These are phyloP conservation scores for Pyrenochaeta sp. DNA, from an alignment of 2,329 filamentous ascomycete genomes.

Conservation along the genomic window DNA sequence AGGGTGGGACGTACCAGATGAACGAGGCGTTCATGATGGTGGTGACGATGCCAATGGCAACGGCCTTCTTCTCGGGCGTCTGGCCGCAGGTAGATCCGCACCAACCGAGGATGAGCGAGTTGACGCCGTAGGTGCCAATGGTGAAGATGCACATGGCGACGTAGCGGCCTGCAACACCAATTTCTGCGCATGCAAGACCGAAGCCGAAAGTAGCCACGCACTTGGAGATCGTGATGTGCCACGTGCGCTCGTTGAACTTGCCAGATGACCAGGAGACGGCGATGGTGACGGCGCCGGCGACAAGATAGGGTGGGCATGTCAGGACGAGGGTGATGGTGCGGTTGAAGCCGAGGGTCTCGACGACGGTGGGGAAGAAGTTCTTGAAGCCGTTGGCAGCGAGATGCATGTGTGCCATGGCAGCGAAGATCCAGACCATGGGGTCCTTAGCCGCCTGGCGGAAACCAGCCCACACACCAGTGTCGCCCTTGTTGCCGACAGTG, in stretches of 20 bases:
- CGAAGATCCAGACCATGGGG: constrained; percentile 54
- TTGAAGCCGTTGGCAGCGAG: constrained; percentile 51
- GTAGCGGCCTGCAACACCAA: constrained; percentile 46
- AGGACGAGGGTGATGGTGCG: constrained; percentile 60
- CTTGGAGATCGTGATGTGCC: constrained; percentile 52
- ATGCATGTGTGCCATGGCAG: constrained; percentile 43
- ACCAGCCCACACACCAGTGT: constrained; percentile 56
- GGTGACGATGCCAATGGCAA: constrained; percentile 54
- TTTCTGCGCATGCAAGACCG: constrained; percentile 44
- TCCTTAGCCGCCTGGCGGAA: constrained; percentile 60
- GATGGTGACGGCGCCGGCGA: constrained; percentile 39
- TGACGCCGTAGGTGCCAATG: constrained; percentile 47
- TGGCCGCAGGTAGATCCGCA: constrained; percentile 54
- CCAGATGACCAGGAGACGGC: constrained; percentile 46
- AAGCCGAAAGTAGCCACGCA: constrained; percentile 50
- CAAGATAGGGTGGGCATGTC: constrained; percentile 47
- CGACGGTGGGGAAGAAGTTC: constrained; percentile 57
- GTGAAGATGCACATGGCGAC: constrained; percentile 44
- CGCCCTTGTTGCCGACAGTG: constrained; percentile 56
- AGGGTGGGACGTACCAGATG: constrained; percentile 44
- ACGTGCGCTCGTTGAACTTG: constrained; percentile 50
- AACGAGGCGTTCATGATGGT: constrained; percentile 52
- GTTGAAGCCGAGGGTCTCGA: constrained; percentile 59
- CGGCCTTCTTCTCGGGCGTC: constrained; percentile 56
- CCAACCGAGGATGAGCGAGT: constrained; percentile 56